Conservation (phyloP, 768 basidiomycete genomes). For the Rhodotorula toruloides region DNA sequence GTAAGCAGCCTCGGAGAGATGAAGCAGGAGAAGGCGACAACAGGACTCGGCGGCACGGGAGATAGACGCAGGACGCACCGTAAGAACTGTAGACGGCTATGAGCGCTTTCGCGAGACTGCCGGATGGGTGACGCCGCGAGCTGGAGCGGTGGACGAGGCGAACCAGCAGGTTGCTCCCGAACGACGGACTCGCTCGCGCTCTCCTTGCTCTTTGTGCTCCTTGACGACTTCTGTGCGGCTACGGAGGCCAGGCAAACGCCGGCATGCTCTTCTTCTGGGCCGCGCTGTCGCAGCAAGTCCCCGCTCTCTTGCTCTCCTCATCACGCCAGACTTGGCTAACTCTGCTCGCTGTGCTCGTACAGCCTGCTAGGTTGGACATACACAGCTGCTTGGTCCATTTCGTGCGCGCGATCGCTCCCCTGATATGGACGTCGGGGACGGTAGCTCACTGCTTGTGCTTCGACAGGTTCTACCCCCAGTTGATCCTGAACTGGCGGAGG, state of each 20-base stretch:
- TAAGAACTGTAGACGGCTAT: no score
- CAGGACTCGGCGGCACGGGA: no score
- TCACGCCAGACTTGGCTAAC: neutral
- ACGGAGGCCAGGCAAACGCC: neutral
- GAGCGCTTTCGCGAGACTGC: no score
- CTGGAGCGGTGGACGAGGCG: no score
- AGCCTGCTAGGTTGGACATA: slow-evolving; percentile 43
- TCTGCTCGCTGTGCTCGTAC: neutral
- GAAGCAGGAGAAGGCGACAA: no score
- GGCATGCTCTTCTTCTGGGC: slow-evolving; percentile 2
- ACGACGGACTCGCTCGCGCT: no score
- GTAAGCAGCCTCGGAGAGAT: no score
- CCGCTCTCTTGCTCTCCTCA: slow-evolving; percentile 52
- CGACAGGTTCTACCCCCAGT: slow-evolving; percentile 30
- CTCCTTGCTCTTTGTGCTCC: neutral
- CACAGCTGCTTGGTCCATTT: slow-evolving; percentile 47
- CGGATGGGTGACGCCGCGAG: no score
- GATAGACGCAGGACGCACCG: no score
- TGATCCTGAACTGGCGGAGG: slow-evolving; percentile 23
- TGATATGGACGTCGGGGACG: neutral
- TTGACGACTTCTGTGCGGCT: no score
- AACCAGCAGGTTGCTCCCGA: no score
- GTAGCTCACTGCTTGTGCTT: neutral
- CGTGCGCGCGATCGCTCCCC: slow-evolving; percentile 9
- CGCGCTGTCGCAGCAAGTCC: slow-evolving; percentile 5